phyloP scores from a whole-genome alignment of 495 filamentous ascomycete genomes.

The Lentithecium fluviatile region DNA sequence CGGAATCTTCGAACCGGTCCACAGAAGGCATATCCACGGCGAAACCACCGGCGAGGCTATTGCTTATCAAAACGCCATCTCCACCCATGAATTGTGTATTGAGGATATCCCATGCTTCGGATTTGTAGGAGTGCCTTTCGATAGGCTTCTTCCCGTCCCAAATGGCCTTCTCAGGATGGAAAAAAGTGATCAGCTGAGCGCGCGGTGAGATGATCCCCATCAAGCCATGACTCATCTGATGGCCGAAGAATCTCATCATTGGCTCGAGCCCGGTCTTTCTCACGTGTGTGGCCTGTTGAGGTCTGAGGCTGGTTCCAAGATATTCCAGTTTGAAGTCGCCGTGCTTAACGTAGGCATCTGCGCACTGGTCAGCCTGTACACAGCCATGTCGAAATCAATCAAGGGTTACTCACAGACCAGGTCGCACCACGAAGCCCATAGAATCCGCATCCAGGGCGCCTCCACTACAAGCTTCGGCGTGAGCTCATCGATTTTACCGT shows the following conservation, averaged over 20 bases:
- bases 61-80: too few relatives aligned
- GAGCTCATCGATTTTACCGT: background rate
- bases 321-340: background rate
- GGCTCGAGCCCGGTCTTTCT: background rate
- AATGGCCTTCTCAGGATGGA: background rate
- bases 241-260: background rate
- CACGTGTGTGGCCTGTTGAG: background rate
- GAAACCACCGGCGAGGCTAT: too few relatives aligned
- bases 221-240: background rate
- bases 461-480: background rate
- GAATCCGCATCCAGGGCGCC: background rate
- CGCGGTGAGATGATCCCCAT: background rate
- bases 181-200: background rate
- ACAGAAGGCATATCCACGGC: too few relatives aligned
- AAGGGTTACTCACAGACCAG: background rate
- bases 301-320: background rate
- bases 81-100: too few relatives aligned
- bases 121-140: background rate
- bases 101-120: background rate
- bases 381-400: too few relatives aligned
- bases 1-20: too few relatives aligned
- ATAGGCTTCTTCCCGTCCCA: background rate
- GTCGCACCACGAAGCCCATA: slow-evolving; percentile 24
- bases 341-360: too few relatives aligned
- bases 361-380: too few relatives aligned